phyloP scores from a whole-genome alignment of 2,329 filamentous ascomycete species.

The Botrytis fragariae region DNA sequence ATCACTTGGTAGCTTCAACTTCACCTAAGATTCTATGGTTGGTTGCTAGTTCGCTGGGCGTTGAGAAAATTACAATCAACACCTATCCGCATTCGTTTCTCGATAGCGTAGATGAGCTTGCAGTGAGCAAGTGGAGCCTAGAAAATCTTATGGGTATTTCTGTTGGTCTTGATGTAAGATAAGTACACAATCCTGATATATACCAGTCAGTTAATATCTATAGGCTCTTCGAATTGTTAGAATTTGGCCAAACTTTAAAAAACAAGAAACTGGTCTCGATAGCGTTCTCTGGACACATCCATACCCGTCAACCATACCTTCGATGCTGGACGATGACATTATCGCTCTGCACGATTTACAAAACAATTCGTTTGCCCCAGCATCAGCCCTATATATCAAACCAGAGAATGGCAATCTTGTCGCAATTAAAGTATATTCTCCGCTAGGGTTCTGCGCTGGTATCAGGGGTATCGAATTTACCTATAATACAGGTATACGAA shows the following conservation, averaged over 20 bases:
- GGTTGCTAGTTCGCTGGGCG: neutral
- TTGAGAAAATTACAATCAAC: neutral
- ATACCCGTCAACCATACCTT: neutral
- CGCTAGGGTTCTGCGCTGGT: neutral
- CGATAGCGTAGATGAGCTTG: neutral
- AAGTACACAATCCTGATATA: neutral
- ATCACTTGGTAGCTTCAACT: neutral
- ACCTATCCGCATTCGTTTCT: neutral
- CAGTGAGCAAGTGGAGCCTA: neutral
- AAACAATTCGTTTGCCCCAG: neutral
- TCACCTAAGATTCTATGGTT: neutral
- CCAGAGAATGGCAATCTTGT: neutral
- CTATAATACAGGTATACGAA: conserved; percentile 16
- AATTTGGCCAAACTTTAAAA: neutral
- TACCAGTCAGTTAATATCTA: neutral
- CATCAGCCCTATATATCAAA: neutral
- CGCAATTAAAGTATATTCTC: neutral
- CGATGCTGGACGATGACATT: neutral
- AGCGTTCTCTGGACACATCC: neutral
- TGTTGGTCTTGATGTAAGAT: neutral
- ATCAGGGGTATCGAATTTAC: conserved; percentile 22
- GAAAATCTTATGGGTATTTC: neutral
- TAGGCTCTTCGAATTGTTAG: neutral
- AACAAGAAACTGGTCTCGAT: neutral
- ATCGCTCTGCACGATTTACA: neutral